Conservation (phyloP, 1,139 yeast species). For the Pichia inconspicua region DNA sequence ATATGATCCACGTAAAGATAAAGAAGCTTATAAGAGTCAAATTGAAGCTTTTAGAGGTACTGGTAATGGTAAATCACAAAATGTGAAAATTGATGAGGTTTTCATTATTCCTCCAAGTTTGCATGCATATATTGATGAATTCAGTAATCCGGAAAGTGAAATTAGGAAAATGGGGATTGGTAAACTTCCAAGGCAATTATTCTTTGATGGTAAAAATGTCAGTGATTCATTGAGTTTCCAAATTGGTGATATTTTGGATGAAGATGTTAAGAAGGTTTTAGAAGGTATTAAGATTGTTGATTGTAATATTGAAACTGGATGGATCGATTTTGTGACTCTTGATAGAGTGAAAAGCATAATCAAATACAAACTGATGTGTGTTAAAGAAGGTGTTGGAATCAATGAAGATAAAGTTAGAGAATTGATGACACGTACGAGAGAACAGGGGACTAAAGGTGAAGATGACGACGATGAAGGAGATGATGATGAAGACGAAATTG, state of each 20-base stretch:
- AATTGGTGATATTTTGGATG: slow-evolving; percentile 72
- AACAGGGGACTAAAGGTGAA: slow-evolving; percentile 14
- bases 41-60: slow-evolving; percentile 66
- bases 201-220: slow-evolving; percentile 64
- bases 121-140: slow-evolving; percentile 24
- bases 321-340: slow-evolving; percentile 62
- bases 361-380: slow-evolving; percentile 60
- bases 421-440: slow-evolving; percentile 28
- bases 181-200: slow-evolving; percentile 41
- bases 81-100: slow-evolving; percentile 29
- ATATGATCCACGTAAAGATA: slow-evolving; percentile 58
- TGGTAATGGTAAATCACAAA: slow-evolving; percentile 28
- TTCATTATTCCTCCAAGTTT: slow-evolving; percentile 22
- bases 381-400: slow-evolving; percentile 39
- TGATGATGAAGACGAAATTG: slow-evolving; percentile 17
- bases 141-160: slow-evolving; percentile 18
- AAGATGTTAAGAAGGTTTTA: slow-evolving; percentile 47
- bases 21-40: slow-evolving; percentile 51
- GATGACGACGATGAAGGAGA: slow-evolving; percentile 21
- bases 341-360: slow-evolving; percentile 60
- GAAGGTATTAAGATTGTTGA: slow-evolving; percentile 33
- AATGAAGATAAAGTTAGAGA: slow-evolving; percentile 37
- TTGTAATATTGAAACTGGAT: slow-evolving; percentile 56
- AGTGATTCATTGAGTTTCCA: slow-evolving; percentile 72
- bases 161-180: slow-evolving; percentile 20